Evolutionary conservation across 345 rosid genomes (phyloP).

Genomic region (Hirschfeldia incana): DNA sequence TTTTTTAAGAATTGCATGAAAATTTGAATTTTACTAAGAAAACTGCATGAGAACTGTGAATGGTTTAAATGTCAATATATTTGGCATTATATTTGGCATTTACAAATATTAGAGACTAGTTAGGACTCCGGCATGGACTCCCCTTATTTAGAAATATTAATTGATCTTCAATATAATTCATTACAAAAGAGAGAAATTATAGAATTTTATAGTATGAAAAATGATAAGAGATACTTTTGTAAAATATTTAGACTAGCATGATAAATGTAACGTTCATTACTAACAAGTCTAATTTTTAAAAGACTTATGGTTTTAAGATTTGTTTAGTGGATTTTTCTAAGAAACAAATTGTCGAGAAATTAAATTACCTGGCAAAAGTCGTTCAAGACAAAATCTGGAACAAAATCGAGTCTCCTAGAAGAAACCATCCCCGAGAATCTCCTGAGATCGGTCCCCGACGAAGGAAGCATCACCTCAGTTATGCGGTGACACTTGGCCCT

Average conservation of each 20-base stretch:
- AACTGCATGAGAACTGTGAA: not conserved
- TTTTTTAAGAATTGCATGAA: not conserved
- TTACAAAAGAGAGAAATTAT: not conserved
- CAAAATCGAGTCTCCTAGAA: conserved; percentile 33
- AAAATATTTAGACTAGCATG: not conserved
- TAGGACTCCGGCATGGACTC: not conserved
- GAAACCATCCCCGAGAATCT: conserved; percentile 47
- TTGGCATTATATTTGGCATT: not conserved
- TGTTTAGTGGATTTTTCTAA: not conserved
- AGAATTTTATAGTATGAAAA: not conserved
- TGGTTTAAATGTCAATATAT: not conserved
- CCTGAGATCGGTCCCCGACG: conserved; percentile 50
- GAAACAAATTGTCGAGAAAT: not conserved
- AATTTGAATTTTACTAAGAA: not conserved
- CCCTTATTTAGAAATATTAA: not conserved
- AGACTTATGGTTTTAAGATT: not conserved
- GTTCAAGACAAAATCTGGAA: conserved; percentile 65
- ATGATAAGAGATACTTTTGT: not conserved
- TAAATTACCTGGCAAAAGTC: conserved; percentile 55
- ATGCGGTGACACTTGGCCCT: conserved; percentile 44
- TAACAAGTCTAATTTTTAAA: not conserved
- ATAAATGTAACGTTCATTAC: not conserved
- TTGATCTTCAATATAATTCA: not conserved
- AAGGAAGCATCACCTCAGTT: conserved; percentile 69
- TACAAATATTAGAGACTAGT: not conserved